Base-by-base conservation (phyloP, 2,329 filamentous ascomycete species). In the Bimuria novae-zelandiae region DNA sequence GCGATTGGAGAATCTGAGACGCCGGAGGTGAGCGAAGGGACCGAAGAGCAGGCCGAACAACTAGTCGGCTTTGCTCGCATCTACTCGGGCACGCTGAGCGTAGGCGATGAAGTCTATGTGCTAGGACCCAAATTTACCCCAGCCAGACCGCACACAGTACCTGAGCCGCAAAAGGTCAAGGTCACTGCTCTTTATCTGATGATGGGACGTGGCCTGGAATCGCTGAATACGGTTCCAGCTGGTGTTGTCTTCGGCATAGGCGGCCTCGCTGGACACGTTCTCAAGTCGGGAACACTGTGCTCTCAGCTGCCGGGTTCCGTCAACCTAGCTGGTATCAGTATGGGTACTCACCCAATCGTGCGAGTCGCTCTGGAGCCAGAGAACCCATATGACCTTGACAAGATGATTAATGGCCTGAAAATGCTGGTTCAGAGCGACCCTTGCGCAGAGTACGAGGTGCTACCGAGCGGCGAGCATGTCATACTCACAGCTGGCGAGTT, bases 191-290 rank as follows among this genome's bases (percentile, higher is more conserved):
- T 99, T 2, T 99, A 99, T 74, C 87, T 99, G 71, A 85, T 99
- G 49, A 99, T 99, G 94, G 94, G 94, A 25, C 84, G 93, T 53
- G 89, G 89, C 53, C 79, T 99, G 4, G 93, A 97, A 68, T 83
- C 88, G 1, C 82, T 99, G 0, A 83, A 85, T 14, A 89, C 88
- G 0, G 93, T 97, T 0, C 93, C 93, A 5, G 93, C 94, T 0
- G 94, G 94, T 37, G 92, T 96, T 7, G 89, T 99, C 4, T 97
- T 99, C 68, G 94, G 94, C 21, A 94, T 99, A 49, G 91, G 88
- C 27, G 94, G 94, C 1, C 83, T 99, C 1, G 92, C 94, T 67
- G 93, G 92, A 14, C 88, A 93, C 56, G 88, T 99, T n/a, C 81
- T 99, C 49, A 99, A 99, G 73, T 95, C 92, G 1, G 94, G 92